Base-by-base conservation (phyloP, 2,329 filamentous ascomycete genomes). In the Rosellinia necatrix region DNA sequence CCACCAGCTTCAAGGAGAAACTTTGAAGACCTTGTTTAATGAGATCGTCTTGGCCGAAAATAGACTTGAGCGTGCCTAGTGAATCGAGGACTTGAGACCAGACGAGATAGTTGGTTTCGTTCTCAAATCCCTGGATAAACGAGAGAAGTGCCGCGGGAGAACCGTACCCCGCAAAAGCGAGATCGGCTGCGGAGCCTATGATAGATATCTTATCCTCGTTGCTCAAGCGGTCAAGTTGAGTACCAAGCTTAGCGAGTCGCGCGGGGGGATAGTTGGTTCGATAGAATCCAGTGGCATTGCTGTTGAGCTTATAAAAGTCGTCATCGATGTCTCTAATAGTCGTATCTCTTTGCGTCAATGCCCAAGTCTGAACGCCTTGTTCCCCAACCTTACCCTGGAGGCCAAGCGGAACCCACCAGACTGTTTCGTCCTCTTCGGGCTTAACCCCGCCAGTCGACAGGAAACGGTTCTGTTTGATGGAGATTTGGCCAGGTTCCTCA, bases 361-460 rank as follows among this genome's bases (percentile, higher is more conserved):
- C 87, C 32, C 87, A 78, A 17, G 83, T 78, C 55, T 87, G 78
- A 49, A 88, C 78, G 6, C 82, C 84, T 29, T 84, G 76, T 27
- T 86, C 77, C 19, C 87, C 81, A 32, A 81, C 77, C 67, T 91
- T 91, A 49, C 91, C 89, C 72, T 92, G 89, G 24, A 99, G 79
- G 12, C 89, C 89, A 27, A 99, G 82, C 13, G 94, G 94, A 58
- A 97, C 85, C 93, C 94, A 99, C 94, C 94, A 99, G 17, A 85
- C 87, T 3, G 92, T 97, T 68, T 89, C 81, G 68, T 99, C 92
- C 64, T 99, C 94, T 69, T 96, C 90, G 1, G 91, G 80, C 76
- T 92, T 91, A 53, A 92, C 90, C 70, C 97, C 93, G 8, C 94
- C 94, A 3, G 91, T 92, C 17, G 90, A 91, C 19, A 99, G 80